These are phyloP conservation scores for Nicotiana obtusifolia DNA, from an alignment of 257 asterid genomes.

Conservation along the genomic window DNA sequence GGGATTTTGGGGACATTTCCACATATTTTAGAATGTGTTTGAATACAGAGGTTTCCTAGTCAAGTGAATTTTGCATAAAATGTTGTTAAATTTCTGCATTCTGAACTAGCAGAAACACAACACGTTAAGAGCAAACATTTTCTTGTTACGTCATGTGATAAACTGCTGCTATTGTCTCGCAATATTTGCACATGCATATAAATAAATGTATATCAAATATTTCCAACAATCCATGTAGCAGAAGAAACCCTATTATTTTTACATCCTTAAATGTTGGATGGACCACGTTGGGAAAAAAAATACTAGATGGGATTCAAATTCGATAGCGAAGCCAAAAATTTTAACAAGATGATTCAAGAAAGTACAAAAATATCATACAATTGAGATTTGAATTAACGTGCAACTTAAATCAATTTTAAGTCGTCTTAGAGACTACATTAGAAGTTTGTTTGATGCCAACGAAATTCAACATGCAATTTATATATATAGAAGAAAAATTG, in stretches of 20 bases:
- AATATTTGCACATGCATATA: background rate
- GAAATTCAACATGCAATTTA: too few relatives aligned
- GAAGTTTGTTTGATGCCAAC: background rate
- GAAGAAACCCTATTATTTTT: background rate
- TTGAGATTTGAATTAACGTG: background rate
- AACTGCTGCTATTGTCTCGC: slow-evolving; percentile 23
- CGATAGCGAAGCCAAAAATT: background rate
- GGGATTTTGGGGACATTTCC: background rate
- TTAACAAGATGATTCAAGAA: too few relatives aligned
- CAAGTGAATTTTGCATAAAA: slow-evolving; percentile 4
- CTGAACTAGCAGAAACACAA: background rate
- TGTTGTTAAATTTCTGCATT: background rate
- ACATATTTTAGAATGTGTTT: background rate
- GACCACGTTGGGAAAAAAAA: background rate
- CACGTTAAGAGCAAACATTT: slow-evolving; percentile 9
- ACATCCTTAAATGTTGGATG: slow-evolving; percentile 25
- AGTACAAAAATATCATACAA: too few relatives aligned
- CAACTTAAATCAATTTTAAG: too few relatives aligned
- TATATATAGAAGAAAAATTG: too few relatives aligned
- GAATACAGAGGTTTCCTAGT: background rate
- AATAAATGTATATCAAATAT: background rate
- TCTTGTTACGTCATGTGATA: slow-evolving; percentile 24
- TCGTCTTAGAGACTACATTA: background rate
- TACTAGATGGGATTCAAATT: background rate
- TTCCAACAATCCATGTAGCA: slow-evolving; percentile 26